Evolutionary conservation across 495 filamentous ascomycete species (phyloP), one percentile per base, ranked within the genome.

Genomic region (Chaetomium cochliodes): DNA sequence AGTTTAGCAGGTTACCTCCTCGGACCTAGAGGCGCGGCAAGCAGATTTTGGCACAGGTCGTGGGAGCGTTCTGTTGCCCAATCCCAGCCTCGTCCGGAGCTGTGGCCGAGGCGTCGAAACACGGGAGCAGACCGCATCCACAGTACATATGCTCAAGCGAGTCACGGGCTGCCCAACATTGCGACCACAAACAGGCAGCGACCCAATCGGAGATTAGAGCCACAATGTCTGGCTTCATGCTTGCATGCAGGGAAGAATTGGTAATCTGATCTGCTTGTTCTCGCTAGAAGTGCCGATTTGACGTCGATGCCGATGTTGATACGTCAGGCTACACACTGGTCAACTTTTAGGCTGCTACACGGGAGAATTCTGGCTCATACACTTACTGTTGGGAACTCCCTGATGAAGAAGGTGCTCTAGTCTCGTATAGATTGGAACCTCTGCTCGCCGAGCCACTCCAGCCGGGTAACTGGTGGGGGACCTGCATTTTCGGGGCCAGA

Each of bases 141-240:
- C 49, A 25, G 1, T 13, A 9, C 44, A 47, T 22, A 37, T 18
- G 23, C 57, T 22, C 20, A 44, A 44, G 13, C 55, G 30, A 57
- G 54, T 39, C 28, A 12, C 30, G 44, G 42, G 13, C 55, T 64
- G 12, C n/a, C 57, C 47, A 18, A 26, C 49, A 20, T 25, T 67
- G 60, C 59, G 28, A 63, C 55, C 18, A 20, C 23, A 44, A 30
- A 33, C 54, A 46, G 53, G 49, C 28, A 22, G 41, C 11, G 15
- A 28, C 47, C 60, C 65, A 63, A 60, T 60, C 65, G 60, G 65
- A 55, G 55, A 60, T 63, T 60, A 63, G 62, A 18, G 18, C 33
- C 22, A 18, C 50, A 67, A 60, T 64, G 53, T 67, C 22, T 50
- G 56, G 28, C 22, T 30, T 63, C 39, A 60, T 62, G 60, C 47